Base-by-base conservation (phyloP, 352 stramenopile genomes). In the Lagenidium giganteum region DNA sequence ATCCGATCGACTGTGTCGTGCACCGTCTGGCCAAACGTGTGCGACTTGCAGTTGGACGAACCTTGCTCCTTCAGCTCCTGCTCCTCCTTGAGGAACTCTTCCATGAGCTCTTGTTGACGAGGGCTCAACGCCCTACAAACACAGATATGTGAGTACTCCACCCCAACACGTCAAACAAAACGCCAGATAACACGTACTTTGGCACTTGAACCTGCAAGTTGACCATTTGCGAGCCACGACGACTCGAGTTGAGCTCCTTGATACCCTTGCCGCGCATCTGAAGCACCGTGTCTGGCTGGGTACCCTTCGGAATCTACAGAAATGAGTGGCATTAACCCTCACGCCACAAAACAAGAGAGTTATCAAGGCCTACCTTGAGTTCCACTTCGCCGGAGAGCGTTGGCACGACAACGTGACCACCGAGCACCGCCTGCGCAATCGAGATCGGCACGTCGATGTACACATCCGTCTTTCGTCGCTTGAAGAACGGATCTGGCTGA, bases 321-420 rank as follows among this genome's bases (percentile, higher is more conserved):
- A 21, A 29, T 24, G 11, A 20, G 32, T 38, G 16, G 5, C 18
- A 37, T 53, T 17, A 42, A 24, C 21, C 29, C 33, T 3, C 17
- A 18, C 7, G n/a, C 21, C 27, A 41, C 16, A 27, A 23, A 34
- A 13, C 30, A 39, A 13, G 23, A 43, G 6, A 48, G 13, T 14
- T 28, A 20, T 11, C 6, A 5, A 12, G 21, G 5, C 53, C 18
- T 38, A 98, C 74, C 55, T 97, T 99, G 52, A 99, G 84, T 58
- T 98, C 95, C 13, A 98, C 95, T 64, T 98, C 93, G 20, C 96
- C 96, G 18, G 92, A 90, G 13, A 99, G 64, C n/a, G 96, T 99
- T 13, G 94, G 90, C 14, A 99, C 95, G 42, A 98, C 90, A 20
- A 99, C 74, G 2, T 73, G 89, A 24, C 90, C 87, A 38, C 96